These are phyloP conservation scores for Solanum clarkiae DNA, from an alignment of 257 asterid genomes.

Conservation along the genomic window DNA sequence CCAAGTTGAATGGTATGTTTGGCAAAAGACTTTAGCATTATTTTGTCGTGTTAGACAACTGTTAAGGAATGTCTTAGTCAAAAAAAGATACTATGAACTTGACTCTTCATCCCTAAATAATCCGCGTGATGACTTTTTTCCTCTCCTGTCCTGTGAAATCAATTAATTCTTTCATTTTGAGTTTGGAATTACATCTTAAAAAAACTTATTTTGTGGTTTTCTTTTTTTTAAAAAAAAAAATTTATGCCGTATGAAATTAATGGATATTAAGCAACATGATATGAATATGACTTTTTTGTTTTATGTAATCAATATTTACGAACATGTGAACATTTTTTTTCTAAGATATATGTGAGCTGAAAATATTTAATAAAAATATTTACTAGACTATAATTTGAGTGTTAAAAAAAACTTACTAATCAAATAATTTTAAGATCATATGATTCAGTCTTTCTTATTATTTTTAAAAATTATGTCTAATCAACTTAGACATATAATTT, in stretches of 20 bases:
- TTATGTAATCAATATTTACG: too few species aligned
- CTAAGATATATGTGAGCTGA: too few species aligned
- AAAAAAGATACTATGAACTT: not conserved
- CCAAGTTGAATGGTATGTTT: not conserved
- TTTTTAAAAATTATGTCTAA: not conserved
- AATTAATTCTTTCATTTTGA: too few species aligned
- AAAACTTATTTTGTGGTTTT: too few species aligned
- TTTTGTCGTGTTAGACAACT: not conserved
- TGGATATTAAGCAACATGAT: too few species aligned
- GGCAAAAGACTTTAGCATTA: not conserved
- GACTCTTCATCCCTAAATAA: not conserved
- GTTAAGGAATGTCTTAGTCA: conserved; percentile 11
- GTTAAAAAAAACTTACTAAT: not conserved
- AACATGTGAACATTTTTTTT: too few species aligned
- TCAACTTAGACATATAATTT: not conserved
- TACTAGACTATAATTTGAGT: too few species aligned
- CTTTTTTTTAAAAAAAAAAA: too few species aligned
- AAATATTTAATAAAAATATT: too few species aligned
- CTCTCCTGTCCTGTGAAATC: not conserved
- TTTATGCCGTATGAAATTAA: too few species aligned
- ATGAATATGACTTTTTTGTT: too few species aligned
- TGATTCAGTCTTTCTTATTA: not conserved
- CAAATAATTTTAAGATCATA: not conserved
- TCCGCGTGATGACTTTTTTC: not conserved
- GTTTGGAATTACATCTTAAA: too few species aligned